These are phyloP conservation scores for Niveomyces coronatus DNA, from an alignment of 2,329 filamentous ascomycete species.

Conservation along the genomic window DNA sequence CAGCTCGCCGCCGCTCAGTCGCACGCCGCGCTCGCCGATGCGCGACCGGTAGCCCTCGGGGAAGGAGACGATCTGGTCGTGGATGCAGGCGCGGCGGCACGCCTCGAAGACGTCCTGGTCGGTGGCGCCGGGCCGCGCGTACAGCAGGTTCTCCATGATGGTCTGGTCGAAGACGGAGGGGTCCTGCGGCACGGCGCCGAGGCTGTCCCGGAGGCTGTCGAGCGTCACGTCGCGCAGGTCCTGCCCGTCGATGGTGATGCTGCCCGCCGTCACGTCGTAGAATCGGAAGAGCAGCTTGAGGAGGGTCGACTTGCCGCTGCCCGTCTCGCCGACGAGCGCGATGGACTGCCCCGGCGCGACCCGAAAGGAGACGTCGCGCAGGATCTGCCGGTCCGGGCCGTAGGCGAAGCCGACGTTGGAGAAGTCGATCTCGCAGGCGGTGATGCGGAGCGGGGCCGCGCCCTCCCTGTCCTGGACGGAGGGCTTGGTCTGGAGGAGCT, in stretches of 20 bases:
- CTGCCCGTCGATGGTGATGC: constrained; percentile 47
- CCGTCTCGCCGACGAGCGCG: constrained; percentile 52
- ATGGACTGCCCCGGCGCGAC: constrained; percentile 43
- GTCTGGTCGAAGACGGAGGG: constrained; percentile 54
- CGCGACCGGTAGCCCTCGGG: constrained; percentile 37
- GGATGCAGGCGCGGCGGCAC: constrained; percentile 50
- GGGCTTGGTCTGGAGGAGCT: constrained; percentile 47
- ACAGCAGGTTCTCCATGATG: constrained; percentile 54
- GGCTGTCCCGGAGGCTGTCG: constrained; percentile 43
- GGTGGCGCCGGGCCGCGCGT: constrained; percentile 49
- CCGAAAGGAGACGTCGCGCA: constrained; percentile 38
- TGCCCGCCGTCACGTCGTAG: constrained; percentile 45
- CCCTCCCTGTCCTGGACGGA: constrained; percentile 38
- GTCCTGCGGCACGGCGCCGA: constrained; percentile 57
- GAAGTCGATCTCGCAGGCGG: constrained; percentile 41
- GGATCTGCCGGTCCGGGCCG: constrained; percentile 38
- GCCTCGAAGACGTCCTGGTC: constrained; percentile 50
- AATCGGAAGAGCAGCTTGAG: constrained; percentile 50
- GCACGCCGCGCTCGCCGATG: constrained; percentile 38
- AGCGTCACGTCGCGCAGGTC: constrained; percentile 50
- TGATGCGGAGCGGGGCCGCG: constrained; percentile 33
- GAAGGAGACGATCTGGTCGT: constrained; percentile 53
- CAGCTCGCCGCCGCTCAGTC: constrained; percentile 40
- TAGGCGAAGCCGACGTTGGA: constrained; percentile 46
- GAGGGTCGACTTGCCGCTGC: constrained; percentile 52